phyloP scores from a whole-genome alignment of 176 grass and related monocot species.

The Stipa capillata region DNA sequence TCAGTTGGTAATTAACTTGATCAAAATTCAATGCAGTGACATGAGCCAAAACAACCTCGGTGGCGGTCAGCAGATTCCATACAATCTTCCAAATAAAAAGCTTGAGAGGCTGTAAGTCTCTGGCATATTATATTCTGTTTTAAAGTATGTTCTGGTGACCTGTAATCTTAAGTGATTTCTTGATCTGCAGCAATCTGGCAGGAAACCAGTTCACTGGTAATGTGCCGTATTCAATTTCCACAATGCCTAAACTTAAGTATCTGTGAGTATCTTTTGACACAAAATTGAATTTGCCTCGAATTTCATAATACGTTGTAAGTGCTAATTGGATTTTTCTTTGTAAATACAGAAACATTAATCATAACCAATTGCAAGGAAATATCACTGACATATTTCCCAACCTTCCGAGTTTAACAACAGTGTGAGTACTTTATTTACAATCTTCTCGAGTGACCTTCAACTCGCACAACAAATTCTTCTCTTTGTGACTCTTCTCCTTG shows the following conservation, averaged over 20 bases:
- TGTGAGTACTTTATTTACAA: conserved; percentile 43
- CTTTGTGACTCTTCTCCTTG: not conserved
- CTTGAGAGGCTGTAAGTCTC: conserved; percentile 66
- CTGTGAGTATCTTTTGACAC: conserved; percentile 41
- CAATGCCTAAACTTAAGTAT: conserved; percentile 58
- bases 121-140: not conserved
- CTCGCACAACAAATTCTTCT: not conserved
- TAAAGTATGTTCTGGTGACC: not conserved
- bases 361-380: conserved; percentile 83
- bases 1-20: not conserved
- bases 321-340: conserved; percentile 12
- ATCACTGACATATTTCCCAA: conserved; percentile 66
- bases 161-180: not conserved
- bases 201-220: conserved; percentile 63
- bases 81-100: conserved; percentile 85
- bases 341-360: conserved; percentile 68
- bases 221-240: conserved; percentile 72
- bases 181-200: conserved; percentile 63
- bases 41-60: conserved; percentile 83
- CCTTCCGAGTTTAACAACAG: conserved; percentile 63
- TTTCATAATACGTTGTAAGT: not conserved
- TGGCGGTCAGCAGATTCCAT: conserved; percentile 60
- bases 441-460: not conserved
- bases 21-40: conserved; percentile 57
- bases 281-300: not conserved